Evolutionary conservation across 2,329 filamentous ascomycete genomes (phyloP), one percentile per base, ranked within the genome.

Genomic region (Ophiostoma sp.): DNA sequence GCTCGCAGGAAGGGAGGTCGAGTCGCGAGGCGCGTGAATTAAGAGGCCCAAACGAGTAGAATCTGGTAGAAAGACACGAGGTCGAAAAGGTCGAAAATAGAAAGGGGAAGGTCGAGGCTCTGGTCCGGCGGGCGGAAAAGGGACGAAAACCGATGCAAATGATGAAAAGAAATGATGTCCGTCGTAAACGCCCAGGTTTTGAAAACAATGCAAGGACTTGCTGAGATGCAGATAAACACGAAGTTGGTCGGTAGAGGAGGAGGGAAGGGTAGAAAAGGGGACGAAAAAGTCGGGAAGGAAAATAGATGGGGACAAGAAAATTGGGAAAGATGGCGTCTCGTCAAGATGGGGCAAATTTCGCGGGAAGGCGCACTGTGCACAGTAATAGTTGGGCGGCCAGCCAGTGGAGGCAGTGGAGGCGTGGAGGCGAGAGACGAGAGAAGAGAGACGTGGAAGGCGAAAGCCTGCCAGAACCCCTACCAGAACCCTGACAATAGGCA

Each of bases 341-440:
- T 17, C 17, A 66, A 33, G 59, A 57, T 63, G 70, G 66, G 73
- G 73, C 73, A 70, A 72, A 72, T 74, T 74, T 68, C 33, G 50
- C 64, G 28, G 63, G 63, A 4, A n/a, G n/a, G n/a, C n/a, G 8
- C 33, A 36, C n/a, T 36, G 33, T 36, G 8, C 33, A 8, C 33
- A 36, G 33, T 36, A 36, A 19, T 36, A n/a, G 25, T 50, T 19
- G 64, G 64, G 39, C 9, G 66, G 66, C 45, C 45, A 55, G 50
- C 50, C 50, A 25, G n/a, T 7, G 42, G 42, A 48, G 42, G 12
- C 42, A 19, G 39, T 42, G 39, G 39, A 45, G 39, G 39, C 39
- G 39, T 48, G 42, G 42, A 48, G 42, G 42, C 42, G 15, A 48
- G 15, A 17, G 42, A 48, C 12, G 42, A 15, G 17, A 15, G 42